phyloP scores from a whole-genome alignment of 345 rosid genomes.

The Salix arbutifolia region DNA sequence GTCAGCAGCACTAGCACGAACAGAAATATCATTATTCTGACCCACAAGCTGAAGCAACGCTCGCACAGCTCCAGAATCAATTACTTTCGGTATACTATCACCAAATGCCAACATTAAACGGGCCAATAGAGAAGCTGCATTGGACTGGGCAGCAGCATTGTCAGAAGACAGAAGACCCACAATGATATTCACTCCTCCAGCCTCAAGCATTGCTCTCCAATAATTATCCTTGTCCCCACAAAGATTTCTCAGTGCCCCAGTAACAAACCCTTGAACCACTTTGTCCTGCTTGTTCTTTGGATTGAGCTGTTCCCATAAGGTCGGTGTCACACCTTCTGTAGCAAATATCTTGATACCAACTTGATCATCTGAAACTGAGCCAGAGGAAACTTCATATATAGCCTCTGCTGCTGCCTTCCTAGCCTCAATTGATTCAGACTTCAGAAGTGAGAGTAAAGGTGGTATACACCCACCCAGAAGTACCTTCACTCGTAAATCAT shows the following conservation, averaged over 20 bases:
- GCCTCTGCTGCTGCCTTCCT: constrained; percentile 82
- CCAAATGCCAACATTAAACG: constrained; percentile 61
- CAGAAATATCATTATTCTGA: constrained; percentile 47
- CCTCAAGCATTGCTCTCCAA: constrained; percentile 67
- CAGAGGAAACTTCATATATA: constrained; percentile 72
- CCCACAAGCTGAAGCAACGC: constrained; percentile 59
- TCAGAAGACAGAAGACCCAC: constrained; percentile 73
- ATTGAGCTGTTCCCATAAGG: constrained; percentile 75
- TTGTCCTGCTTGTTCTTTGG: constrained; percentile 55
- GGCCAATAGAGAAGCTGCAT: constrained; percentile 89
- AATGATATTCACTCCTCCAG: constrained; percentile 69
- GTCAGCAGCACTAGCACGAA: constrained; percentile 74
- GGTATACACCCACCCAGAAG: constrained; percentile 92
- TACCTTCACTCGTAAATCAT: constrained; percentile 66
- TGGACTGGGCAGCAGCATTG: constrained; percentile 65
- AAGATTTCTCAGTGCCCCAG: constrained; percentile 87
- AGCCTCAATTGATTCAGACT: constrained; percentile 64
- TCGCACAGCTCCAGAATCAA: constrained; percentile 71
- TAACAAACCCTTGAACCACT: constrained; percentile 72
- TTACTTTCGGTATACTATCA: constrained; percentile 55
- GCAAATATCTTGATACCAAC: constrained; percentile 82
- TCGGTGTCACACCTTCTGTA: constrained; percentile 79
- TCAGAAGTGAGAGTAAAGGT: constrained; percentile 72
- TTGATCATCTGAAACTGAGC: constrained; percentile 71
- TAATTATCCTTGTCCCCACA: constrained; percentile 68